Conservation (phyloP, 2,329 filamentous ascomycete genomes). For the Coniochaeta prunicola region DNA sequence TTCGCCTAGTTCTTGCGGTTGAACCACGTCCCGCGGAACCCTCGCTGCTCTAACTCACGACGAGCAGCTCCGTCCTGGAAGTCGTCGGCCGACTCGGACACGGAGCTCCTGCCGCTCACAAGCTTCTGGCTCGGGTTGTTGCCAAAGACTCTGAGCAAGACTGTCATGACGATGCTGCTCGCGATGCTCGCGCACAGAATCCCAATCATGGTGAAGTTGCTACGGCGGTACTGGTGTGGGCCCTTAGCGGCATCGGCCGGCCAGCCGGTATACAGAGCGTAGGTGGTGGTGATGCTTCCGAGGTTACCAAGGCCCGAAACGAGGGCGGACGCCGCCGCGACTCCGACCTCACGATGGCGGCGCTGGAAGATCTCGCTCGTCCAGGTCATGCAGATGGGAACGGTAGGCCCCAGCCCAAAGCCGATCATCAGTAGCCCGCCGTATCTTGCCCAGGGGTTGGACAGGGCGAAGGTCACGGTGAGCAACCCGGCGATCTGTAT, state of each 20-base stretch:
- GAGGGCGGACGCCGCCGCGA: conserved; percentile 76
- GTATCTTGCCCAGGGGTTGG: conserved; percentile 74
- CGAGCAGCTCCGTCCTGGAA: conserved; percentile 55
- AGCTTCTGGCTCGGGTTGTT: conserved; percentile 44
- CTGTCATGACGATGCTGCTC: conserved; percentile 61
- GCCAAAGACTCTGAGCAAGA: conserved; percentile 53
- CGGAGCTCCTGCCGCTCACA: conserved; percentile 24
- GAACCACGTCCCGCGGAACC: conserved; percentile 38
- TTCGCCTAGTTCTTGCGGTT: conserved; percentile 11
- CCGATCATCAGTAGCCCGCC: conserved; percentile 84
- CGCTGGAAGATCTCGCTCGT: conserved; percentile 84
- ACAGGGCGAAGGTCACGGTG: conserved; percentile 65
- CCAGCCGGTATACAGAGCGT: conserved; percentile 86
- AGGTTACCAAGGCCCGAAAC: conserved; percentile 84
- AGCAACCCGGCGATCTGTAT: conserved; percentile 80
- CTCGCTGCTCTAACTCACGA: conserved; percentile 49
- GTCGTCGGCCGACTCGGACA: conserved; percentile 30
- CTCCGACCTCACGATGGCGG: conserved; percentile 83
- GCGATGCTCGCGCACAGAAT: conserved; percentile 74
- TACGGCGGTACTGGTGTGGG: conserved; percentile 66
- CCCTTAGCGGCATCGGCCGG: conserved; percentile 64
- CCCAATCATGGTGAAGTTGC: conserved; percentile 82
- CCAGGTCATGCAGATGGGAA: conserved; percentile 93
- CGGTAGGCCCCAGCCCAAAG: conserved; percentile 83
- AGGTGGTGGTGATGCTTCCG: conserved; percentile 80